phyloP scores from a whole-genome alignment of 2,329 filamentous ascomycete genomes.

The Emmonsia crescens region DNA sequence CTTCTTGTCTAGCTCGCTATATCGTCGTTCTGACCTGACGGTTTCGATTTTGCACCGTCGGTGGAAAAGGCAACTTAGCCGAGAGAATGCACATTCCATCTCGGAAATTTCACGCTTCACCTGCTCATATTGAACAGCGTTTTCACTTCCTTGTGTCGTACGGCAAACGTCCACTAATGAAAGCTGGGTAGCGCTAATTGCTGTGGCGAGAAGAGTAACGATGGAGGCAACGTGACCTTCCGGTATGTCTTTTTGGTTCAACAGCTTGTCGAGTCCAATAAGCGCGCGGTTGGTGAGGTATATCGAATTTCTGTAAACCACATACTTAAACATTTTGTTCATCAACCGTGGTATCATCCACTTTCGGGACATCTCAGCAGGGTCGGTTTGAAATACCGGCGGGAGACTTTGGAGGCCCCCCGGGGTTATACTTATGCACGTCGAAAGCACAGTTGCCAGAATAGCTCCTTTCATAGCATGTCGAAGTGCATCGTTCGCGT shows the following conservation, averaged over 20 bases:
- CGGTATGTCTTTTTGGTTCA: not conserved
- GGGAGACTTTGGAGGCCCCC: not conserved
- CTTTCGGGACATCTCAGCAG: not conserved
- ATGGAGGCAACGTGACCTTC: not conserved
- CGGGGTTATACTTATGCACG: not conserved
- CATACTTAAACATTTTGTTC: constrained; percentile 1
- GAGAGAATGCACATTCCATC: not conserved
- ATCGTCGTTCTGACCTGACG: not conserved
- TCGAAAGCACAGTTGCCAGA: not conserved
- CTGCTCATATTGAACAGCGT: not conserved
- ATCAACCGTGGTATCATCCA: not conserved
- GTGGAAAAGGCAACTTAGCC: constrained; percentile 1
- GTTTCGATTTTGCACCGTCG: not conserved
- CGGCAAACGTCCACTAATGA: constrained; percentile 1
- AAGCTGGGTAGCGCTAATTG: not conserved
- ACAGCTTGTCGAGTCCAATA: not conserved
- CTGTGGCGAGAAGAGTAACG: not conserved
- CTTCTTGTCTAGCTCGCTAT: not conserved
- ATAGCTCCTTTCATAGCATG: constrained; percentile 1
- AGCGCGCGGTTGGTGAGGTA: not conserved
- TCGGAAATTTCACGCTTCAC: not conserved
- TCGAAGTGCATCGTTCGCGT: not conserved
- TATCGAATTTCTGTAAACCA: not conserved
- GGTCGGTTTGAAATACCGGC: not conserved
- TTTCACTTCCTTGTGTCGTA: not conserved